Evolutionary conservation across 2,329 filamentous ascomycete species (phyloP), one percentile per base, ranked within the genome.

Genomic region (Diaporthe australafricana): DNA sequence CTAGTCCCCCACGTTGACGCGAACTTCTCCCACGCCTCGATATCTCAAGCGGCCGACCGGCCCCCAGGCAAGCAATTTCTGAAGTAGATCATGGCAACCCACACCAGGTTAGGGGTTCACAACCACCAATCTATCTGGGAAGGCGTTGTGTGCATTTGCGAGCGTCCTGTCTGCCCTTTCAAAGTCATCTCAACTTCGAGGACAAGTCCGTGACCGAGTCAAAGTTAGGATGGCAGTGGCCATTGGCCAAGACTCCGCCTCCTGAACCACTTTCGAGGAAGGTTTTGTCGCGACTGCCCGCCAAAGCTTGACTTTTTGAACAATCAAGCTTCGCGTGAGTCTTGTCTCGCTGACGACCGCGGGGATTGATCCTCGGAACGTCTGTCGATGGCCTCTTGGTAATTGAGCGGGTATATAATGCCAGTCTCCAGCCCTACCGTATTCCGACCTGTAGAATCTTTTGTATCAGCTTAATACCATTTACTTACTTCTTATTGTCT

Each of bases 161-260:
- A 30, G 32, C 32, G 5, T 35, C 20, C 11, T 2, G 7, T 30
- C 5, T 8, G 6, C 16, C 27, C 38, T 17, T 1, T 16, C 56
- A 47, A 63, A 63, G 57, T 48, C 40, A 35, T 47, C 57, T 63
- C 57, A 35, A 63, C 40, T 63, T 27, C 27, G 40, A 22, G 57
- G 57, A 40, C 25, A 20, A 35, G 57, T 27, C 27, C 40, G 57
- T 42, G 57, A 48, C 57, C 4, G 42, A 63, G 57, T 63, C 22
- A 47, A 48, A 63, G 12, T 63, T 48, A 20, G 22, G 57, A 63
- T 63, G 57, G 42, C 42, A 63, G 25, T 63, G 57, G 40, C 27
- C 42, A 63, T 63, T 63, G 57, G 57, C 57, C 57, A 72, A 52
- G 42, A 68, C 70, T 22, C 74, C 74, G 42, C 57, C 40, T 63